Evolutionary conservation across 2,329 filamentous ascomycete species (phyloP), one percentile per base, ranked within the genome.

Genomic region (Cladosporium sp.): DNA sequence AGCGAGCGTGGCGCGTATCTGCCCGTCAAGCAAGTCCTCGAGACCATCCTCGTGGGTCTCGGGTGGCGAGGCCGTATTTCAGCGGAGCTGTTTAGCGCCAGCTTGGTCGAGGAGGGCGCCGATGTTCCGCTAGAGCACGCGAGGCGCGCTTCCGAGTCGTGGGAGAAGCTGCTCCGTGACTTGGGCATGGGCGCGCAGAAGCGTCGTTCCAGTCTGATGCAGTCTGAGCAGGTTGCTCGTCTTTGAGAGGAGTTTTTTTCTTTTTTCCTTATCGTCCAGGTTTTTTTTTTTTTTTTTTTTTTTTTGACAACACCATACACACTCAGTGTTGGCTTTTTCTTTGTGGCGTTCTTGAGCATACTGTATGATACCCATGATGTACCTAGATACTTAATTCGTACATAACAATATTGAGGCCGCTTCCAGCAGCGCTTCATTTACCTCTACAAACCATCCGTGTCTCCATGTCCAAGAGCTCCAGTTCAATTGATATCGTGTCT

Each of bases 41-140:
- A 82, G 47, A 84, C 87, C 0, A 84, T 92, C 59, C 81, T 92
- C 24, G 82, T 87, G 11, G 85, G 85, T 0, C 80, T 91, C 0
- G 88, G 88, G 0, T 92, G 86, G 70, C 79, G 86, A 64, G 90
- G 90, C 2, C 92, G 88, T 86, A 82, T 92, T 57, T 90, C 88
- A 72, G 85, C 91, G 70, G 90, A 92, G 79, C 78, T 92, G 18
- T 92, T 92, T 74, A 86, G 87, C 71, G 78, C 84, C 38, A 82
- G 82, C 30, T 85, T 90, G 81, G 79, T 82, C 1, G 84, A 88
- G 66, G 74, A 78, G 11, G 83, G 82, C 11, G 78, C 84, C 0
- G 77, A 75, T 0, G 82, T 85, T 14, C 88, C 88, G 0, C 84
- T 82, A 73, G 81, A 83, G 66, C 81, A 87, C 78, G 86, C 87